Base-by-base conservation (phyloP, 2,329 filamentous ascomycete genomes). In the Xylariales sp. region DNA sequence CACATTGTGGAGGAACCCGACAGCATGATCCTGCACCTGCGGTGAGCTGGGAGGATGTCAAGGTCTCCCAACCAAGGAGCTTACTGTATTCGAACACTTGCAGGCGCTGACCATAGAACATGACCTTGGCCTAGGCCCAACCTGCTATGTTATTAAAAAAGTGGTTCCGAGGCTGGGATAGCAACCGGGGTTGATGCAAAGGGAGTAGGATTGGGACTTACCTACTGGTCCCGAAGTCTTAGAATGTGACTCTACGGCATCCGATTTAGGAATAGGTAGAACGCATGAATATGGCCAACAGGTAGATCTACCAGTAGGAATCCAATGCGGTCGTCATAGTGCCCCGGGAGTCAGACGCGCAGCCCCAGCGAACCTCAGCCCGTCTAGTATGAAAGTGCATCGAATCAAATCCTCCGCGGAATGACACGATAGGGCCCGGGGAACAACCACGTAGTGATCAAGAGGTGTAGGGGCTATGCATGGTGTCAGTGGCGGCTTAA, bases 1-100 rank as follows among this genome's bases (percentile, higher is more conserved):
- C 84, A 85, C 59, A 89, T 92, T 73, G 87, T 98, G 46, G 94
- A 98, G 82, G 89, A 93, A 76, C 93, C 95, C 4, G 94, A 94
- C 77, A 86, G 86, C 64, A 97, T 98, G 93, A 83, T 97, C 71
- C 86, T 97, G 79, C 90, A 92, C 78, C 81, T 97, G 78, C 86
- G 89, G 80, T 97, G 84, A 83, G 65, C 54, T 49, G 49, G 58
- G 23, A 62, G 55, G 45, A 32, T 43, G 49, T 59, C 56, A 18
- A 48, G 23, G 16, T 34, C 6, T 53, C 61, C 52, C 53, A 50
- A 46, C 53, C n/a, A 55, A 58, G 41, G 36, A 45, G 41, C 23
- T 62, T 64, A 56, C 70, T 41, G 46, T 46, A 70, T 65, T 62
- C 46, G 53, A 65, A 54, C 59, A 43, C 28, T 39, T 68, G 62